Evolutionary conservation across 1,284 basidiomycete species (phyloP).

Genomic region (Leccinum subatratum): DNA sequence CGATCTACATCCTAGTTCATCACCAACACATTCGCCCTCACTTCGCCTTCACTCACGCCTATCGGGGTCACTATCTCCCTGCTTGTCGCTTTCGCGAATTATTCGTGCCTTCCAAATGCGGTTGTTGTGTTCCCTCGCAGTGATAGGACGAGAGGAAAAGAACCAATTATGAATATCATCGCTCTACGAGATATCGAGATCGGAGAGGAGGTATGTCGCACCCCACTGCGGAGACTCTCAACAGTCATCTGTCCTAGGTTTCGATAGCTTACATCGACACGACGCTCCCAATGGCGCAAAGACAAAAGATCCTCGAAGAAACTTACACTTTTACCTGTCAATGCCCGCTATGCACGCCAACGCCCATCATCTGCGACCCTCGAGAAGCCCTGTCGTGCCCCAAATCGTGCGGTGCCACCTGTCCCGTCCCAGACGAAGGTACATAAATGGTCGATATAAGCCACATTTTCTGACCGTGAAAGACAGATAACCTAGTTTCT

Average conservation of each 20-base stretch:
- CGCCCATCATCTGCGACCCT: constrained; percentile 47
- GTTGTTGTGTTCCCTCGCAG: constrained; percentile 80
- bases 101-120: constrained; percentile 88
- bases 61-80: constrained; percentile 82
- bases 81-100: constrained; percentile 77
- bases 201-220: constrained; percentile 66
- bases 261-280: constrained; percentile 84
- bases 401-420: constrained; percentile 57
- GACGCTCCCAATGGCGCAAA: constrained; percentile 55
- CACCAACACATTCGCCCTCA: constrained; percentile 85
- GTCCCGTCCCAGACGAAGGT: constrained; percentile 58
- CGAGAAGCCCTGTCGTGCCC: constrained; percentile 68
- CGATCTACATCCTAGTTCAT: constrained; percentile 53
- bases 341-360: constrained; percentile 56
- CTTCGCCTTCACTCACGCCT: constrained; percentile 69
- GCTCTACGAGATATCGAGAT: constrained; percentile 59
- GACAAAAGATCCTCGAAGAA: constrained; percentile 58
- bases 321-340: constrained; percentile 79
- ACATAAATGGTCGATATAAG: constrained; percentile 16
- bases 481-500: constrained; percentile 41
- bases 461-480: constrained; percentile 4
- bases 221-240: not conserved
- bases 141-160: constrained; percentile 36
- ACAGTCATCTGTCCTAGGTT: constrained; percentile 36
- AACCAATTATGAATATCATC: constrained; percentile 69